Evolutionary conservation across 1,284 basidiomycete genomes (phyloP).

Genomic region (Ustilago sp.): DNA sequence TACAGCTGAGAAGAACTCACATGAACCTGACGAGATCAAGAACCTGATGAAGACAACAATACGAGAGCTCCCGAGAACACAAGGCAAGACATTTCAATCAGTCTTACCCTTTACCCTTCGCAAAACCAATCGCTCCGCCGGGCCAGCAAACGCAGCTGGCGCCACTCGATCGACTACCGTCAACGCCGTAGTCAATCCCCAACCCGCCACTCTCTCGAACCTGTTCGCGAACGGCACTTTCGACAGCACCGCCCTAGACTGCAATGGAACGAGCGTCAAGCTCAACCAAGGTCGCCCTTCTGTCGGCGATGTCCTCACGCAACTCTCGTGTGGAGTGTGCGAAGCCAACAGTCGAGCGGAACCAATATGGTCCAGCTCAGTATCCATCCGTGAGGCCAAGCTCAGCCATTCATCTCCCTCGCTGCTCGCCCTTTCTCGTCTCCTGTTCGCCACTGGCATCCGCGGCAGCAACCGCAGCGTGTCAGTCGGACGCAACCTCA

Average conservation of each 20-base stretch:
- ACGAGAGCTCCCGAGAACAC: neutral
- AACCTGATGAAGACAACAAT: neutral
- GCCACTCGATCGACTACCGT: conserved; percentile 14
- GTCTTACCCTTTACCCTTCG: neutral
- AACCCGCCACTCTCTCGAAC: conserved; percentile 9
- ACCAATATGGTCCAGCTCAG: conserved; percentile 38
- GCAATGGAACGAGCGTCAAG: conserved; percentile 12
- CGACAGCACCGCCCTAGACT: conserved; percentile 1
- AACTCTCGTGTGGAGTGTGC: conserved; percentile 40
- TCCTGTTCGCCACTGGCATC: neutral
- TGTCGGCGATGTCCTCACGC: conserved; percentile 14
- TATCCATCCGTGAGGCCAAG: conserved; percentile 38
- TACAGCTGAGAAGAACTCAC: neutral
- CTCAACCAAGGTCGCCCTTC: conserved; percentile 3
- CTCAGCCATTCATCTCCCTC: conserved; percentile 22
- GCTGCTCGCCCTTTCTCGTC: neutral
- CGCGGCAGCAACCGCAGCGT: conserved; percentile 6
- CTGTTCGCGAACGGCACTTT: conserved; percentile 14
- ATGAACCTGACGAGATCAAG: neutral
- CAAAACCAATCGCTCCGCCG: conserved; percentile 22
- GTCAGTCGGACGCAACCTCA: conserved; percentile 16
- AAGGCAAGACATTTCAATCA: neutral
- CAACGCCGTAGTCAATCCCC: conserved; percentile 15
- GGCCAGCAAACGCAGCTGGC: conserved; percentile 14
- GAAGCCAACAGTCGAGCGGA: conserved; percentile 21